phyloP scores from a whole-genome alignment of 176 grass and related monocot genomes.

The Musa troglodytarum region DNA sequence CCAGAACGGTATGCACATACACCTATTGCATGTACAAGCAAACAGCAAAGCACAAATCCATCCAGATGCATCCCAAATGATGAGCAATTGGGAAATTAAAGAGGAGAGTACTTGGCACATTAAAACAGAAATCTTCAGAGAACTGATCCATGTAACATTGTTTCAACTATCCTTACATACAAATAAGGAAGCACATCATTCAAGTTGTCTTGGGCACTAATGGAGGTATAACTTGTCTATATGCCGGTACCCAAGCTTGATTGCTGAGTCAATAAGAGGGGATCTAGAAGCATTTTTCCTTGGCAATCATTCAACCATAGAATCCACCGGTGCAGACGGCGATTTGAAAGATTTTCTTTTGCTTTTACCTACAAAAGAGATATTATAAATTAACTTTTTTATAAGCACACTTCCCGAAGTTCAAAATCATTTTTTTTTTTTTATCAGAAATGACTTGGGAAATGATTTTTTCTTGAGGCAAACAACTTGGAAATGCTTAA shows the following conservation, averaged over 20 bases:
- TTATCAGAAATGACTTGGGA: not conserved
- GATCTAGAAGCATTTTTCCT: not conserved
- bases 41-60: not conserved
- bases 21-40: not conserved
- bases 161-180: not conserved
- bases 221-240: not conserved
- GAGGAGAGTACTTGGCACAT: not conserved
- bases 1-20: no score
- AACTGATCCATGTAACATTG: not conserved
- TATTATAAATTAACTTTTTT: not conserved
- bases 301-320: constrained; percentile 50
- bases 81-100: not conserved
- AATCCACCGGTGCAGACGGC: constrained; percentile 25
- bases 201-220: not conserved
- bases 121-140: not conserved
- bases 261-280: not conserved
- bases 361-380: constrained; percentile 45
- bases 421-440: not conserved
- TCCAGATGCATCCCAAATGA: no score
- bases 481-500: not conserved
- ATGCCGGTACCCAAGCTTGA: not conserved
- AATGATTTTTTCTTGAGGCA: not conserved
- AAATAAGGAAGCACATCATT: not conserved
- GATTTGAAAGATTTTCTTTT: constrained; percentile 39
- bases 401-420: not conserved